A percentile compares a stretch with the other conserved stretches of the same genome.
Evolutionary conservation across 768 basidiomycete species (phyloP).

Genomic region (Podaxis sp.): DNA sequence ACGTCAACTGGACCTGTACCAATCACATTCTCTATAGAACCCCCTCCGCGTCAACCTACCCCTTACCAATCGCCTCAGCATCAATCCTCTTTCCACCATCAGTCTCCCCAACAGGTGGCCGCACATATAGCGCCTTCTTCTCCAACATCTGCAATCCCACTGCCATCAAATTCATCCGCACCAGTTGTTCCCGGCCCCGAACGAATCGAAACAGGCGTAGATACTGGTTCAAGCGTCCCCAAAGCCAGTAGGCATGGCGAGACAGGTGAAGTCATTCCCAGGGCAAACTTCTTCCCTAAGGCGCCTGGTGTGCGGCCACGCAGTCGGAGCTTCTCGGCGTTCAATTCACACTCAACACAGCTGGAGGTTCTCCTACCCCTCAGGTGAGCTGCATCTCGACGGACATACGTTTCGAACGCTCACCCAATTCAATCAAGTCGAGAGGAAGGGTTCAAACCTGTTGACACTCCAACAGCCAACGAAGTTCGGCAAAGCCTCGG

Average conservation of each 20-base stretch:
- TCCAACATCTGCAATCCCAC: neutral
- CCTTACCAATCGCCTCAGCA: slow-evolving; percentile 14
- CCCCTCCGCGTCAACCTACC: slow-evolving; percentile 17
- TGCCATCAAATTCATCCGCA: neutral
- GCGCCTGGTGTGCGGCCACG: slow-evolving; percentile 54
- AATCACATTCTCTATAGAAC: slow-evolving; percentile 58
- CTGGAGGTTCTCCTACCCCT: slow-evolving; percentile 29
- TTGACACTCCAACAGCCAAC: slow-evolving; percentile 9
- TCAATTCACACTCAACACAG: slow-evolving; percentile 38
- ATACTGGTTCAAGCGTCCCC: neutral
- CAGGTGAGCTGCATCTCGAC: slow-evolving; percentile 24
- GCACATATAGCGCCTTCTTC: neutral
- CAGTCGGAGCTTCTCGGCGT: slow-evolving; percentile 77
- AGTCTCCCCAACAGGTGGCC: slow-evolving; percentile 13
- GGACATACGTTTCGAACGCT: neutral
- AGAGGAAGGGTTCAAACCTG: slow-evolving; percentile 20
- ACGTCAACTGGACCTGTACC: slow-evolving; percentile 55
- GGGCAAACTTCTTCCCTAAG: slow-evolving; percentile 66
- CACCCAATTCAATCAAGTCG: slow-evolving; percentile 18
- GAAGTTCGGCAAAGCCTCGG: slow-evolving; percentile 4
- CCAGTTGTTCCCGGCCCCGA: neutral
- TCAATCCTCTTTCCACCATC: neutral
- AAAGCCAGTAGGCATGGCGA: neutral
- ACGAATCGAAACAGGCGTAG: neutral
- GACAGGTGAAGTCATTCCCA: slow-evolving; percentile 36